Conservation (phyloP, 2,329 filamentous ascomycete genomes). For the Fusarium duplospermum region DNA sequence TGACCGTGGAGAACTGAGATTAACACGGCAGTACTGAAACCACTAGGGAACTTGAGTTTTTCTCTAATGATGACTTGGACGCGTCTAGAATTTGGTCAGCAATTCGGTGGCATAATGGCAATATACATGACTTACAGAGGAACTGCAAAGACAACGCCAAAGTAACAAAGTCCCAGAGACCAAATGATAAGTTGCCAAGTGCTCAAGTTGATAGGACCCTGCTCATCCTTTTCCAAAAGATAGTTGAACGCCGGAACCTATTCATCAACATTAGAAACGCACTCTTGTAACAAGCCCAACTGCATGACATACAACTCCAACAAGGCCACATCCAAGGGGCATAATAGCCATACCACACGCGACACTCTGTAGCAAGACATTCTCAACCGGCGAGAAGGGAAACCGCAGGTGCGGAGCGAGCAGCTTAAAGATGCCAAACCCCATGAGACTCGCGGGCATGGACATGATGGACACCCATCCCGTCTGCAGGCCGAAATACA, state of each 20-base stretch:
- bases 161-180: constrained; percentile 94
- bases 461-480: constrained; percentile 84
- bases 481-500: constrained; percentile 98
- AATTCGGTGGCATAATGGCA: background rate
- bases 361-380: constrained; percentile 95
- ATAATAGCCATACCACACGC: constrained; percentile 96
- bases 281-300: background rate
- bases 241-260: constrained; percentile 90
- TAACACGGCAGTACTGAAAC: constrained; percentile 93
- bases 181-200: constrained; percentile 86
- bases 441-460: constrained; percentile 94
- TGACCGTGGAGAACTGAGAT: constrained; percentile 88
- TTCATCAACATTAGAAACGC: constrained; percentile 4
- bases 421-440: constrained; percentile 91
- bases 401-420: constrained; percentile 77
- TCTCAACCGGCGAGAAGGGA: constrained; percentile 94
- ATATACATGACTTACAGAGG: constrained; percentile 66
- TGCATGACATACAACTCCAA: constrained; percentile 74
- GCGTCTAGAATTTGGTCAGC: constrained; percentile 57
- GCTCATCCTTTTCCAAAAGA: constrained; percentile 80
- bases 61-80: constrained; percentile 94
- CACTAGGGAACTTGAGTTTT: constrained; percentile 92
- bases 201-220: constrained; percentile 78
- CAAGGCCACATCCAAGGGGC: constrained; percentile 95
- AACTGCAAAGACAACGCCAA: constrained; percentile 96